Evolutionary conservation across 2,329 filamentous ascomycete species (phyloP).

Genomic region (Arthrocladium fulminans): DNA sequence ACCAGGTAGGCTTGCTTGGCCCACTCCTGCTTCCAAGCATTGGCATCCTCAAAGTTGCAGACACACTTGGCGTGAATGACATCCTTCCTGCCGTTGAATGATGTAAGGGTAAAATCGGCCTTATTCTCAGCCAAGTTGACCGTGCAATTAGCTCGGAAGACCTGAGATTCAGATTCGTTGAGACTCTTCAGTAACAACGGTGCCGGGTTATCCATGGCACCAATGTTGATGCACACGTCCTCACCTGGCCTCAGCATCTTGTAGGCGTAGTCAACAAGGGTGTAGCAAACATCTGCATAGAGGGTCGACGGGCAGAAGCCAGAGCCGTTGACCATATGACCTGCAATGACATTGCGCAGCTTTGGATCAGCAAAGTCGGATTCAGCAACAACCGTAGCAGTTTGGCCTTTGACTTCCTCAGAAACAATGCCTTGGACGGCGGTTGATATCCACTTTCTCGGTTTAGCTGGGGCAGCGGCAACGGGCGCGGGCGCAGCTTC

Average conservation of each 20-base stretch:
- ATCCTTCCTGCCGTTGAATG: conserved; percentile 22
- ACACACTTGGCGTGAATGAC: conserved; percentile 26
- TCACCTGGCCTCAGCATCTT: conserved; percentile 20
- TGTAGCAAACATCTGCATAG: conserved; percentile 58
- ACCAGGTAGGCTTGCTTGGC: conserved; percentile 26
- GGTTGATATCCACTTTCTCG: conserved; percentile 53
- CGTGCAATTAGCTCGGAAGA: conserved; percentile 18
- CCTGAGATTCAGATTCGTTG: conserved; percentile 21
- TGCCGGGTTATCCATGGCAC: conserved; percentile 23
- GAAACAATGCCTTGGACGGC: conserved; percentile 56
- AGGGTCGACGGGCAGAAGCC: conserved; percentile 56
- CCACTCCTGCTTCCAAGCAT: conserved; percentile 26
- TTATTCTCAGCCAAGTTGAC: conserved; percentile 22
- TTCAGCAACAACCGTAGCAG: conserved; percentile 53
- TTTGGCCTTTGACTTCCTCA: conserved; percentile 54
- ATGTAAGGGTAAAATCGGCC: conserved; percentile 22
- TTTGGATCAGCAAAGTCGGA: conserved; percentile 58
- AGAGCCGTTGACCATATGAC: conserved; percentile 60
- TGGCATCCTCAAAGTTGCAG: conserved; percentile 24
- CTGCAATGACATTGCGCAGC: conserved; percentile 52
- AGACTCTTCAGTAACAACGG: conserved; percentile 24
- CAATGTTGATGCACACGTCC: conserved; percentile 24
- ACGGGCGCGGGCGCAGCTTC: conserved; percentile 32
- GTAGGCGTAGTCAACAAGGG: conserved; percentile 51
- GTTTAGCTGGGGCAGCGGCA: conserved; percentile 35